A percentile compares a stretch with the other conserved stretches of the same genome.
Conservation (phyloP, 2,329 filamentous ascomycete genomes). For the Berkeleyomyces rouxiae region DNA sequence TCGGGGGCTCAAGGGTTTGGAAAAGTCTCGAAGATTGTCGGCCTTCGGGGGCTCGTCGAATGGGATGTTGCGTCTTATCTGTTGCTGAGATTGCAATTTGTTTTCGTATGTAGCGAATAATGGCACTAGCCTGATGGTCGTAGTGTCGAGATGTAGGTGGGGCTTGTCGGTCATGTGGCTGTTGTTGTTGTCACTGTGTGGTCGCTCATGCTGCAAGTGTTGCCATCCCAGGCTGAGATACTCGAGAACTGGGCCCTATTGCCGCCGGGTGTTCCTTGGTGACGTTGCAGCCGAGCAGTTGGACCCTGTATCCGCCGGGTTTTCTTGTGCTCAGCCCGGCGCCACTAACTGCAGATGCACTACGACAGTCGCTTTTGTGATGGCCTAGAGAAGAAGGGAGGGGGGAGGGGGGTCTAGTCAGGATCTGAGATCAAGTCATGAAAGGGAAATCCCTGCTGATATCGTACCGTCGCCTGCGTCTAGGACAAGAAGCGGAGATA, state of each 20-base stretch:
- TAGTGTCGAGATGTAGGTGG: neutral
- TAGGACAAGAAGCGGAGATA: neutral
- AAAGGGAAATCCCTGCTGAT: neutral
- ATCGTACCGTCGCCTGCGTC: neutral
- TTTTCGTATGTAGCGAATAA: neutral
- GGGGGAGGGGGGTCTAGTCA: neutral
- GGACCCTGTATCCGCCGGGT: neutral
- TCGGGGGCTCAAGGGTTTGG: neutral
- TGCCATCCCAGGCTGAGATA: neutral
- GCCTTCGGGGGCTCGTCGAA: neutral
- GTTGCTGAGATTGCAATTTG: neutral
- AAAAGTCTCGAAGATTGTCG: neutral
- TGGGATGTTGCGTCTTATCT: neutral
- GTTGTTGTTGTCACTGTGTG: neutral
- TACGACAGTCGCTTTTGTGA: neutral
- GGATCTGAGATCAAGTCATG: neutral
- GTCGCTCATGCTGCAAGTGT: neutral
- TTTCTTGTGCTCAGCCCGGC: neutral
- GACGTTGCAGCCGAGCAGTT: neutral
- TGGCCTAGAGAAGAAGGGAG: neutral
- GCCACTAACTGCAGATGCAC: neutral
- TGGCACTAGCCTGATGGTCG: neutral
- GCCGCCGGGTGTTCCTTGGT: neutral
- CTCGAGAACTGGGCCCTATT: neutral
- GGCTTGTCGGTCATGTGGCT: neutral